These are phyloP conservation scores for Tylopilus felleus DNA, from an alignment of 768 basidiomycete genomes.

Conservation along the genomic window DNA sequence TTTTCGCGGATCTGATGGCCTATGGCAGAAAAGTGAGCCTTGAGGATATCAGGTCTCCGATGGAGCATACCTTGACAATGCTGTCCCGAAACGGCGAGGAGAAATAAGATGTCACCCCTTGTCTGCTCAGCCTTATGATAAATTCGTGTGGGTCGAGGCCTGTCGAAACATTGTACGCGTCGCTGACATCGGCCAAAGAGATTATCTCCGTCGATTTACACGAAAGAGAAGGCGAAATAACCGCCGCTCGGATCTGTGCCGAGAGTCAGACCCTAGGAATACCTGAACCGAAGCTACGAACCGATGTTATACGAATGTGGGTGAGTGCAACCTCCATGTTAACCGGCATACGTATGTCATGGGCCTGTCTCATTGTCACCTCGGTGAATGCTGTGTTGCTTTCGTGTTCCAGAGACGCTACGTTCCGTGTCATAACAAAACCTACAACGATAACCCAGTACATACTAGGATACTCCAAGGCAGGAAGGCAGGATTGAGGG, in stretches of 20 bases:
- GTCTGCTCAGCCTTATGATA: conserved; percentile 69
- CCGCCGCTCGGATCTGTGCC: conserved; percentile 61
- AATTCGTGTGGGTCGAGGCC: conserved; percentile 78
- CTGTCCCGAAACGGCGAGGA: conserved; percentile 64
- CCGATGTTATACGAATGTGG: conserved; percentile 78
- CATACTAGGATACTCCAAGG: conserved; percentile 57
- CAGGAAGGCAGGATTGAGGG: conserved; percentile 43
- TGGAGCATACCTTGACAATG: conserved; percentile 63
- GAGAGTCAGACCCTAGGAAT: conserved; percentile 4
- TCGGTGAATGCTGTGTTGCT: conserved; percentile 49
- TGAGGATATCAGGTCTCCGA: background rate
- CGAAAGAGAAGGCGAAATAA: conserved; percentile 62
- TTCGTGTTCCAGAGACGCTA: conserved; percentile 66
- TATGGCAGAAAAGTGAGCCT: conserved; percentile 26
- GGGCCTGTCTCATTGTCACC: conserved; percentile 63
- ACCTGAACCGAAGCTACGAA: conserved; percentile 33
- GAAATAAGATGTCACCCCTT: conserved; percentile 73
- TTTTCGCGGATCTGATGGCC: conserved; percentile 76
- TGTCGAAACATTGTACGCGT: conserved; percentile 78
- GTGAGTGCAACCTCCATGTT: conserved; percentile 59
- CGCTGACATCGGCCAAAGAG: conserved; percentile 75
- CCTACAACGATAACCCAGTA: background rate
- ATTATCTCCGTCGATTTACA: conserved; percentile 84
- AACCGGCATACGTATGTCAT: conserved; percentile 71
- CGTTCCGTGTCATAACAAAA: conserved; percentile 10